These are phyloP conservation scores for Stereocaulon alpinum DNA, from an alignment of 495 filamentous ascomycete genomes.

Conservation along the genomic window DNA sequence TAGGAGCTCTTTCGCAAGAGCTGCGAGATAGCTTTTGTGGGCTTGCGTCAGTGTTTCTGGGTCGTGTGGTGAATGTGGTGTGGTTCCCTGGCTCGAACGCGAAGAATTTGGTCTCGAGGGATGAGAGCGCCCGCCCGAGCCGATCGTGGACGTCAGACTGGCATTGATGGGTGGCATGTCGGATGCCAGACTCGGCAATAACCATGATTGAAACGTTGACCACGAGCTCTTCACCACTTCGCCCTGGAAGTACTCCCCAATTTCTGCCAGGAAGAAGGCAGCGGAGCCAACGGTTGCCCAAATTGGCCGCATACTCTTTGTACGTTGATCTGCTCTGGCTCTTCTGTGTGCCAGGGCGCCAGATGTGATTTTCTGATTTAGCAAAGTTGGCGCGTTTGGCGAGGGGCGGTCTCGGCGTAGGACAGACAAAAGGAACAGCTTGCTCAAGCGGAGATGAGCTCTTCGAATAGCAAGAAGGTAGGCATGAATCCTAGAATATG, in stretches of 20 bases:
- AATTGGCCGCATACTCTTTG: conserved; percentile 56
- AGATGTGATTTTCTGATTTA: conserved; percentile 41
- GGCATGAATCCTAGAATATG: conserved; percentile 72
- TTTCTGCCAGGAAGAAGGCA: conserved; percentile 77
- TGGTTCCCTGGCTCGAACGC: background rate
- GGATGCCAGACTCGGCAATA: conserved; percentile 28
- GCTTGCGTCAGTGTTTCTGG: conserved; percentile 73
- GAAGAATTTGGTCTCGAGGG: conserved; percentile 4
- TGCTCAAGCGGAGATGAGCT: conserved; percentile 68
- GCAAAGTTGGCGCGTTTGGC: conserved; percentile 47
- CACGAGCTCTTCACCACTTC: conserved; percentile 77
- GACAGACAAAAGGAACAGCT: conserved; percentile 72
- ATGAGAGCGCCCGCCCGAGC: background rate
- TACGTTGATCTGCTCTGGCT: conserved; percentile 46
- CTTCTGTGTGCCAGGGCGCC: conserved; percentile 27
- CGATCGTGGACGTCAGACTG: background rate
- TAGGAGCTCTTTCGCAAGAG: conserved; percentile 57
- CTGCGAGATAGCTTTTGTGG: conserved; percentile 62
- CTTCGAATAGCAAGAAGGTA: conserved; percentile 78
- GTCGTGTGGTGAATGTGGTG: conserved; percentile 45
- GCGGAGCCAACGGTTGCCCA: conserved; percentile 82
- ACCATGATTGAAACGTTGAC: conserved; percentile 49
- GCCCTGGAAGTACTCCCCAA: conserved; percentile 77
- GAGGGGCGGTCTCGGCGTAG: conserved; percentile 66
- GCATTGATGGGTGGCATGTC: background rate